Conservation (phyloP, 2,329 filamentous ascomycete species). For the Calonectria henricotiae region DNA sequence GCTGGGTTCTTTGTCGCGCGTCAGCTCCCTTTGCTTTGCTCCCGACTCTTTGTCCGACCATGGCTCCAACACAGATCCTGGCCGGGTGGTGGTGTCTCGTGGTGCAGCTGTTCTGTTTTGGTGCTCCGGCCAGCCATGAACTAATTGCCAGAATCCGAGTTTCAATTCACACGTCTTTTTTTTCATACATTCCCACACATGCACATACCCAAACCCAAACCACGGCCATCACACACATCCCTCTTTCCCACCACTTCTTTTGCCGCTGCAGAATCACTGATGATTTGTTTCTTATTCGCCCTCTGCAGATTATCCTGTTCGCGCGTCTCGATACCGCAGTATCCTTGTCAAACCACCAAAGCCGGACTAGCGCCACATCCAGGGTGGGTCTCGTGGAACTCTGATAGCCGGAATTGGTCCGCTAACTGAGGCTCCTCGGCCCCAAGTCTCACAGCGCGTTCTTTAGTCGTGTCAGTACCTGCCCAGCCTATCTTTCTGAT, state of each 20-base stretch:
- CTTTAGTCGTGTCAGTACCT: conserved; percentile 51
- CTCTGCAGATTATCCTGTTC: conserved; percentile 47
- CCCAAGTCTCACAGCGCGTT: conserved; percentile 46
- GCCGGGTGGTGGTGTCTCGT: conserved; percentile 19
- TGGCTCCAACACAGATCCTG: conserved; percentile 35
- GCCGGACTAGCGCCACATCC: conserved; percentile 46
- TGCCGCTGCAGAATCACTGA: conserved; percentile 48
- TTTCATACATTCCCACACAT: conserved; percentile 22
- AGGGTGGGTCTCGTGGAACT: conserved; percentile 48
- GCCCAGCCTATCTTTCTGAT: conserved; percentile 34
- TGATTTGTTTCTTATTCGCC: conserved; percentile 42
- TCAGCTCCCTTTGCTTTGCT: conserved; percentile 32
- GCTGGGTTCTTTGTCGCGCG: conserved; percentile 44
- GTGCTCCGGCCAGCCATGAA: conserved; percentile 28
- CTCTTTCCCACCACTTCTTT: conserved; percentile 9
- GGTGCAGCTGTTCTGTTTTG: conserved; percentile 35
- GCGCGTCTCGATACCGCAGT: conserved; percentile 37
- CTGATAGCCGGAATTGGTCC: conserved; percentile 44
- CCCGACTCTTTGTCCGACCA: conserved; percentile 49
- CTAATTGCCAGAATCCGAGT: conserved; percentile 28
- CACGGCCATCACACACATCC: conserved; percentile 26
- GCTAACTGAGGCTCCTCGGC: conserved; percentile 43
- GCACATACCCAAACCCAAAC: conserved; percentile 17
- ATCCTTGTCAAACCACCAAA: conserved; percentile 45
- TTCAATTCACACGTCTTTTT: conserved; percentile 15